Percentiles rank a stretch among this genome's conserved stretches.
Conservation (phyloP, 306 rosid genomes). For the Benincasa hispida region DNA sequence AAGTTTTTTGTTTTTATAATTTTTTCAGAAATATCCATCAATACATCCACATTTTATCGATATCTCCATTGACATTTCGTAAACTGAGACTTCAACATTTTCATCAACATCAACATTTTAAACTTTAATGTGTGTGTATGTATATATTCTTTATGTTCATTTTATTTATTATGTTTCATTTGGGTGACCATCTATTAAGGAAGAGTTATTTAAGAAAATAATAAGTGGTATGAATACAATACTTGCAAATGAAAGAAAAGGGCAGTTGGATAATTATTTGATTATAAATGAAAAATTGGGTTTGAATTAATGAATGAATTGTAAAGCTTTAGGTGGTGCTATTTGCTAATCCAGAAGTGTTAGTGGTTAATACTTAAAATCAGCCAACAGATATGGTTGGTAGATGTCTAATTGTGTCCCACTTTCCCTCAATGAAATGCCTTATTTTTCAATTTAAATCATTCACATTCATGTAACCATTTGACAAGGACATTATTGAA, state of each 20-base stretch:
- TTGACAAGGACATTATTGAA: not conserved
- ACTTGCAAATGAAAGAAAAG: not conserved
- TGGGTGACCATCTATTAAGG: no score
- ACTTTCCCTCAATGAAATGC: not conserved
- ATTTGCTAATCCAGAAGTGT: not conserved
- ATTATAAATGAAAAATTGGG: not conserved
- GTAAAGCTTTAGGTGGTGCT: not conserved
- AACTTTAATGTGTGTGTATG: no score
- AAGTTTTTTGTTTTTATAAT: no score
- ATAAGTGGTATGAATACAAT: no score
- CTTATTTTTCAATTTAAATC: not conserved
- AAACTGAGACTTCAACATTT: no score
- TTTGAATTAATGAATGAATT: not conserved
- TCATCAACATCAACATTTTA: no score
- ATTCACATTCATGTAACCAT: not conserved
- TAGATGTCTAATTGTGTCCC: slow-evolving; percentile 4
- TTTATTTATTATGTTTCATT: no score
- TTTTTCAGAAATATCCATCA: no score
- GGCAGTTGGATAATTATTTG: not conserved
- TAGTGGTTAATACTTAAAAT: slow-evolving; percentile 9
- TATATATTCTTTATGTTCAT: no score
- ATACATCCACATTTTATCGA: no score
- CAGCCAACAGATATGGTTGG: slow-evolving; percentile 2
- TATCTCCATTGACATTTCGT: no score
- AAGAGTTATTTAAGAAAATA: no score